Conservation (phyloP, 148 eudicot species). For the Camellia lanceoleosa region DNA sequence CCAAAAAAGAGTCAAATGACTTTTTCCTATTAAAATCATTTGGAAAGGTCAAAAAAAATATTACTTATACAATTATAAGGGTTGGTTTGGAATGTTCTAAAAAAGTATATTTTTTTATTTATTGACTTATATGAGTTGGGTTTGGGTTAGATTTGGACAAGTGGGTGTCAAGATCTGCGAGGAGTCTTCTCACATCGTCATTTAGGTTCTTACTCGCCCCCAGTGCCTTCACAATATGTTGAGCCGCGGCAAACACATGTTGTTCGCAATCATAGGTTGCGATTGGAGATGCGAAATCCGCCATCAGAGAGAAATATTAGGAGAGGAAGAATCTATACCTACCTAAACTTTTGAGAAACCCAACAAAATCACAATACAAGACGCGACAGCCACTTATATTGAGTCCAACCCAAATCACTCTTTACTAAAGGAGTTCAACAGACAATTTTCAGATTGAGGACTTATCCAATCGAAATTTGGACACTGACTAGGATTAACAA, state of each 20-base stretch:
- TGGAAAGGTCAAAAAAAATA: too few relatives aligned
- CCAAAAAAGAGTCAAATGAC: too few relatives aligned
- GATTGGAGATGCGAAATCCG: conserved; percentile 8
- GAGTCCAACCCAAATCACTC: not conserved
- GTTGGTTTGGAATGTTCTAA: too few relatives aligned
- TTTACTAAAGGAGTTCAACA: not conserved
- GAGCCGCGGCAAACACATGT: conserved; percentile 36
- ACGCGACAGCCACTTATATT: not conserved
- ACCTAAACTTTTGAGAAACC: too few relatives aligned
- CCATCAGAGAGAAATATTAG: conserved; percentile 11
- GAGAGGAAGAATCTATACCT: not conserved
- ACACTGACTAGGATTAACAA: not conserved
- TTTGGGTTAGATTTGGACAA: too few relatives aligned
- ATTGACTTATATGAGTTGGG: too few relatives aligned
- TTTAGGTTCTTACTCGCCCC: conserved; percentile 18
- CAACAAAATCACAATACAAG: not conserved
- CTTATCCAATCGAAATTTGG: not conserved
- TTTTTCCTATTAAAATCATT: too few relatives aligned
- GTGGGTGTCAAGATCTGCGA: conserved; percentile 38
- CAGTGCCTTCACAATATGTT: conserved; percentile 36
- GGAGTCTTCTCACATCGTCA: conserved; percentile 18
- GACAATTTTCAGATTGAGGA: not conserved
- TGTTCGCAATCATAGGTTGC: conserved; percentile 24
- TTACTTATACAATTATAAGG: too few relatives aligned
- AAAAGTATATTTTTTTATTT: too few relatives aligned